Base-by-base conservation (phyloP, 1,284 basidiomycete genomes). In the Mycena citricolor region DNA sequence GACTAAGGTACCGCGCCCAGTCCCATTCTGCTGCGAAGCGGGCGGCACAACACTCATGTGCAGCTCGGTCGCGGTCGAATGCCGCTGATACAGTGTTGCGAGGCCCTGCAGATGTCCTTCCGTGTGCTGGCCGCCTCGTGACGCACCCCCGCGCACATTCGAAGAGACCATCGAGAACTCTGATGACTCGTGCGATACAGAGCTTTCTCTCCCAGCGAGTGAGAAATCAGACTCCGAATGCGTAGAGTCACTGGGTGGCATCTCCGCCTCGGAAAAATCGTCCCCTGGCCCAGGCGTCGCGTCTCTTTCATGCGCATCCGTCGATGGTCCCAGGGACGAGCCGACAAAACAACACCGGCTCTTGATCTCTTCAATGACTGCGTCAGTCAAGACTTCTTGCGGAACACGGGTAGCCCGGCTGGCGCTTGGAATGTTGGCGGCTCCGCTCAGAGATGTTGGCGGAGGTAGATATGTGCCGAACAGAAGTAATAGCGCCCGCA, bases 381-480 rank as follows among this genome's bases (percentile, higher is more conserved):
- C 65, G 45, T 87, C 81, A 4, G 83, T 83, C 26, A 93, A 71
- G 23, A 90, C 70, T 55, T 89, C 86, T 58, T 77, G 74, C 4
- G 90, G 88, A 1, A 91, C 79, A 8, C 77, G 77, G 5, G 69
- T 79, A 2, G 80, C 69, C 20, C 84, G 79, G 48, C 73, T 79
- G 25, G 81, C 70, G n/a, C 74, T 65, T 30, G 82, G 79, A 8
- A 83, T 69, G 55, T 76, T 86, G 45, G 76, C 70, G 16, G 80
- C 71, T 6, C 77, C 72, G 53, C 77, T 80, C 26, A 91, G 72
- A 26, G 83, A 83, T 5, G 75, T 70, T 24, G 83, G 83, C 7
- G 91, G 88, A 5, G 90, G 85, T 12, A 86, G 70, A 60, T 91
- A 94, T 2, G 77, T 84, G 5, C 79, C 93, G 55, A 89, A 91